Conservation (phyloP, 768 basidiomycete genomes). For the Boletus subcaerulescens region DNA sequence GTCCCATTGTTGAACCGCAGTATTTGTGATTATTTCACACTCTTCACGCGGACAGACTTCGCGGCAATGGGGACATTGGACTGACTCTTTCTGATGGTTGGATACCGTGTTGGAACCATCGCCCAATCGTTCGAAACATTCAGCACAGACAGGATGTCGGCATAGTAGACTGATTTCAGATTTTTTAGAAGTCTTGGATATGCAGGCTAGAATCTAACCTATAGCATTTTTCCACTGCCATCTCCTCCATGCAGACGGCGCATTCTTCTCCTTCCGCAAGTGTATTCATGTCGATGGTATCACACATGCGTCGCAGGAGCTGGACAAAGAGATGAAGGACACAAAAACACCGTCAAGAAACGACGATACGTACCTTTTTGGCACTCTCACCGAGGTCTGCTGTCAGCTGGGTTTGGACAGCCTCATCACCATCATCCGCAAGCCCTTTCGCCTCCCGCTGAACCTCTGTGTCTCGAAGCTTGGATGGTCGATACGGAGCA, state of each 20-base stretch:
- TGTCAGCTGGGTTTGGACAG: background rate
- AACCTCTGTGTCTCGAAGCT: conserved; percentile 18
- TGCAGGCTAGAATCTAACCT: conserved; percentile 9
- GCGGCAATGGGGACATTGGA: conserved; percentile 22
- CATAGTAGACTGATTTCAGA: conserved; percentile 9
- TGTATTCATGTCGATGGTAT: conserved; percentile 21
- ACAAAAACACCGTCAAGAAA: background rate
- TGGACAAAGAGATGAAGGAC: background rate
- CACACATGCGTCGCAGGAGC: conserved; percentile 15
- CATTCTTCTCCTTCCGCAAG: conserved; percentile 22
- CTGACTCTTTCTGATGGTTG: background rate
- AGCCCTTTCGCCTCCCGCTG: conserved; percentile 15
- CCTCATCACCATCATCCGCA: background rate
- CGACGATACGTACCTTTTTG: conserved; percentile 2
- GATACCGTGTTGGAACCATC: background rate
- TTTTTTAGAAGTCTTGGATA: background rate
- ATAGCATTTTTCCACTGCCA: conserved; percentile 15
- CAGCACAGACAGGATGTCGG: conserved; percentile 14
- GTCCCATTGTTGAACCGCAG: conserved; percentile 20
- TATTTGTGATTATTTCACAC: conserved; percentile 16
- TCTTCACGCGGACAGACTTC: conserved; percentile 6
- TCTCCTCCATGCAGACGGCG: conserved; percentile 18
- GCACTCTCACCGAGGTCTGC: conserved; percentile 10
- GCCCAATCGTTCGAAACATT: conserved; percentile 11
- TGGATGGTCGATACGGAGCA: background rate